Conservation (phyloP, 2,329 filamentous ascomycete species). For the Aureobasidium sp. region DNA sequence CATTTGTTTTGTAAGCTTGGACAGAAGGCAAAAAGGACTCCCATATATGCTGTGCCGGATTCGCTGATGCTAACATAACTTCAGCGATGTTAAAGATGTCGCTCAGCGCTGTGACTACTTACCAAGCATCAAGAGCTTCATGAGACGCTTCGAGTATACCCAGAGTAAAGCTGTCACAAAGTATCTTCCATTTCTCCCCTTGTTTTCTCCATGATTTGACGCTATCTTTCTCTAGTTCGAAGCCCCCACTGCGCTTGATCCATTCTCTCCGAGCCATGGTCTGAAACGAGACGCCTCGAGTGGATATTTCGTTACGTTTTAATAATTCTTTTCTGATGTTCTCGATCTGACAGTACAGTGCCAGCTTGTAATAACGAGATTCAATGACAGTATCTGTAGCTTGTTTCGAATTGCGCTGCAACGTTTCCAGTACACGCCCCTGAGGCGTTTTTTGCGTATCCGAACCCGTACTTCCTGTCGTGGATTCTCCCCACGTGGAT, state of each 20-base stretch:
- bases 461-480: background rate
- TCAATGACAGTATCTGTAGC: background rate
- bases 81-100: constrained; percentile 1
- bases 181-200: background rate
- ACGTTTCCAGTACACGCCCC: background rate
- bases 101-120: background rate
- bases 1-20: background rate
- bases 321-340: background rate
- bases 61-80: background rate
- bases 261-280: background rate
- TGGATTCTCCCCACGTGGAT: background rate
- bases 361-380: background rate
- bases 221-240: background rate
- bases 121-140: constrained; percentile 3
- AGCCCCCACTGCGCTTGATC: background rate
- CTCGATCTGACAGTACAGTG: background rate
- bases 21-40: background rate
- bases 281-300: background rate
- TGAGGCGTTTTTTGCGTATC: background rate
- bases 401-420: background rate
- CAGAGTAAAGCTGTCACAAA: background rate
- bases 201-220: background rate
- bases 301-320: background rate
- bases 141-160: constrained; percentile 2
- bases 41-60: background rate